Percentiles rank a stretch among this genome's conserved stretches.
These are phyloP conservation scores for Cladosporium velox DNA, from an alignment of 2,329 filamentous ascomycete species.

Conservation along the genomic window DNA sequence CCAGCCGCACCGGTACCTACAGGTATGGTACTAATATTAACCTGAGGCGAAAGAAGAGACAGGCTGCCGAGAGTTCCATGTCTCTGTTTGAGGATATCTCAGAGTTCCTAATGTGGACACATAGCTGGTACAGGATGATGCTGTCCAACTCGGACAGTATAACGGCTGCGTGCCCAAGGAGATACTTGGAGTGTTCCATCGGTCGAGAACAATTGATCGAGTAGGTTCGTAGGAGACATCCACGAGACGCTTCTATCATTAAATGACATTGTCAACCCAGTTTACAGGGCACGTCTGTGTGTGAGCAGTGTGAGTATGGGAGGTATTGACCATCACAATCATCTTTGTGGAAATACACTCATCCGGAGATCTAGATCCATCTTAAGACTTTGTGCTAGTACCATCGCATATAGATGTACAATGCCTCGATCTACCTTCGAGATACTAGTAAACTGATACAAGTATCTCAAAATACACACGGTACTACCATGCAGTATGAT, in stretches of 20 bases:
- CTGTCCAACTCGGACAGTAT: too few species aligned
- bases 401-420: not conserved
- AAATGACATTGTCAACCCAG: not conserved
- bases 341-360: not conserved
- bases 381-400: not conserved
- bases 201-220: too few species aligned
- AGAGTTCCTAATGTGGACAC: too few species aligned
- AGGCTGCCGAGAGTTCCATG: too few species aligned
- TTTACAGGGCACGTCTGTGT: not conserved
- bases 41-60: too few species aligned
- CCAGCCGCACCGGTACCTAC: not conserved
- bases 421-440: not conserved
- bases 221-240: not conserved
- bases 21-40: too few species aligned
- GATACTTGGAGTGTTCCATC: not conserved
- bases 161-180: not conserved
- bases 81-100: too few species aligned
- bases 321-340: not conserved
- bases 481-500: not conserved
- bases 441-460: not conserved
- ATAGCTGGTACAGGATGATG: too few species aligned
- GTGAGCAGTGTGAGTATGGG: too few species aligned
- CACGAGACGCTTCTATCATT: too few species aligned
- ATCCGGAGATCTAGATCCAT: not conserved
- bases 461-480: not conserved